Evolutionary conservation across 345 rosid species (phyloP), one percentile per base, ranked within the genome.

Genomic region (Psidium guajava): DNA sequence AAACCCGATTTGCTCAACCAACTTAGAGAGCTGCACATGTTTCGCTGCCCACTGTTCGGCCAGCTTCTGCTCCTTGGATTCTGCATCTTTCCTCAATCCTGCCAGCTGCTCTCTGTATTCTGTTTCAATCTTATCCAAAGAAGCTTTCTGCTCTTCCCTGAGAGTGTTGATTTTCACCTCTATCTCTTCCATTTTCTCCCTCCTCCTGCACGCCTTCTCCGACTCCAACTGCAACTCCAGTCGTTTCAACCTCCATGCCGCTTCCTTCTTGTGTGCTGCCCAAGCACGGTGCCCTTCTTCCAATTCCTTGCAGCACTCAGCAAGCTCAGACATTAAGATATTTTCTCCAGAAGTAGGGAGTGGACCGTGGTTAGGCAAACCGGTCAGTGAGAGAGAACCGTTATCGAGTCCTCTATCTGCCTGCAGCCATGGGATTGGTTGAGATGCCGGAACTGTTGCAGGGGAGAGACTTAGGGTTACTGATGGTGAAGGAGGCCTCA

Each of bases 141-240:
- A 87, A 21, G 86, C 90, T 89, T 84, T 94, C 89, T 96, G 92
- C 87, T 97, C 99, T 90, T 97, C 98, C 90, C 94, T 93, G n/a
- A 97, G 90, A 84, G 99, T 93, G 77, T 91, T 94, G 86, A 96
- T 89, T 92, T 94, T 96, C 3, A 91, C 91, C 86, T 96, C 99
- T 32, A 96, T 92, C 91, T 96, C 99, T 58, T 97, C 98, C 90
- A 89, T 92, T 90, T 95, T 96, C 93, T 96, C 98, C 89, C 93
- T 94, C 89, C 92, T 92, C 82, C 94, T 87, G 88, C 92, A 87
- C 1, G 93, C 89, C 89, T 94, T 97, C 93, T 97, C 99, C 0
- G 99, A 96, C 85, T 97, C 99, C 83, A 97, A 87, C 89, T 97
- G 99, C 89, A 96, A 86, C 89, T 97, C 99, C 25, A 97, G 90